Evolutionary conservation across 495 filamentous ascomycete genomes (phyloP).

Genomic region (Neurospora tetraspora): DNA sequence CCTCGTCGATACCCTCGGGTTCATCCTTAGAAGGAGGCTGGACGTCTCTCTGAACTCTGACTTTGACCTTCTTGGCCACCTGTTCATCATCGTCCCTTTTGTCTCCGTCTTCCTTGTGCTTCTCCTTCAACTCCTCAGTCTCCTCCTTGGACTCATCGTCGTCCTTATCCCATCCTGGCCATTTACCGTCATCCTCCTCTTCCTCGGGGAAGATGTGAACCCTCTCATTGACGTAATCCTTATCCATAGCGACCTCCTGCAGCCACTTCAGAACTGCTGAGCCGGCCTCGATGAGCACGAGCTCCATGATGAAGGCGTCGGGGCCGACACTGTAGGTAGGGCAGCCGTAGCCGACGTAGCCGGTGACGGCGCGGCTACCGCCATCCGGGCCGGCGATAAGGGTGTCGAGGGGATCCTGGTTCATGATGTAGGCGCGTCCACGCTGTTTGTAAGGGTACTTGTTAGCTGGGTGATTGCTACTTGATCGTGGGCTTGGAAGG

Average conservation of each 20-base stretch:
- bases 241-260: conserved; percentile 28
- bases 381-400: conserved; percentile 37
- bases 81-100: not conserved
- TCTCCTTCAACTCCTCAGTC: not conserved
- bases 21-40: not conserved
- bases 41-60: not conserved
- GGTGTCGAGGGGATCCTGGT: conserved; percentile 35
- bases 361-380: conserved; percentile 14
- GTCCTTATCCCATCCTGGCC: not conserved
- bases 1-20: not conserved
- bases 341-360: conserved; percentile 31
- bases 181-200: conserved; percentile 1
- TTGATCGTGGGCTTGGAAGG: not conserved
- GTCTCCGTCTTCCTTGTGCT: not conserved
- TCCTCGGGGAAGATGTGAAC: conserved; percentile 1
- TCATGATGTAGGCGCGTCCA: conserved; percentile 50
- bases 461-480: not conserved
- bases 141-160: not conserved
- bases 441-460: conserved; percentile 26
- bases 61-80: not conserved
- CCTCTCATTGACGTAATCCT: not conserved
- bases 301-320: conserved; percentile 23
- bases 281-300: conserved; percentile 25
- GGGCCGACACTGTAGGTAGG: conserved; percentile 36
- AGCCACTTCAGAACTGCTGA: conserved; percentile 33